phyloP scores from a whole-genome alignment of 1,139 yeast species.

The Kodamaea fungicola region DNA sequence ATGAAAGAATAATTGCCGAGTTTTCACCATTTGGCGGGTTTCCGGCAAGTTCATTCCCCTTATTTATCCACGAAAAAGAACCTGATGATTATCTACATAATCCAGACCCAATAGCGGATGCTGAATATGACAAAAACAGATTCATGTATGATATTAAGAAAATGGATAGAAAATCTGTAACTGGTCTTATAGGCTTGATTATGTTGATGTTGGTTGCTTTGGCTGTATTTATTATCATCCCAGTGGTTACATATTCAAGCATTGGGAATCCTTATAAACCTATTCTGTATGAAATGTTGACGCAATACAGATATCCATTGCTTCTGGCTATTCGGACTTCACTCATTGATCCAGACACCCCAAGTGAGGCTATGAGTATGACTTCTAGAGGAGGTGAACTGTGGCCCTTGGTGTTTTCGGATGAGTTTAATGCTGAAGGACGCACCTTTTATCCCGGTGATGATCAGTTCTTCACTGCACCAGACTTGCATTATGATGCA shows the following conservation, averaged over 20 bases:
- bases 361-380: conserved; percentile 13
- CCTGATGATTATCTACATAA: conserved; percentile 28
- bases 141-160: conserved; percentile 21
- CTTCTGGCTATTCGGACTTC: conserved; percentile 22
- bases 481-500: conserved; percentile 27
- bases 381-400: conserved; percentile 14
- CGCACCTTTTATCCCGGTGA: conserved; percentile 30
- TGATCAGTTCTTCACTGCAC: conserved; percentile 29
- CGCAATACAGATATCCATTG: conserved; percentile 21
- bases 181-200: conserved; percentile 20
- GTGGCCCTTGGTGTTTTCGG: conserved; percentile 27
- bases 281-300: conserved; percentile 19
- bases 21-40: conserved; percentile 29
- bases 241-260: conserved; percentile 24
- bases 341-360: conserved; percentile 28
- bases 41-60: conserved; percentile 25
- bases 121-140: conserved; percentile 25
- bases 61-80: conserved; percentile 24
- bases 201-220: conserved; percentile 15
- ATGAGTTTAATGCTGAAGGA: conserved; percentile 28
- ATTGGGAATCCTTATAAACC: conserved; percentile 12
- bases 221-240: conserved; percentile 20
- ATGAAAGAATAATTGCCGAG: conserved; percentile 3
- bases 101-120: conserved; percentile 27
- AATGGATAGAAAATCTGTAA: conserved; percentile 20